Base-by-base conservation (phyloP, 176 grass and related monocot species). In the Stipa capillata region DNA sequence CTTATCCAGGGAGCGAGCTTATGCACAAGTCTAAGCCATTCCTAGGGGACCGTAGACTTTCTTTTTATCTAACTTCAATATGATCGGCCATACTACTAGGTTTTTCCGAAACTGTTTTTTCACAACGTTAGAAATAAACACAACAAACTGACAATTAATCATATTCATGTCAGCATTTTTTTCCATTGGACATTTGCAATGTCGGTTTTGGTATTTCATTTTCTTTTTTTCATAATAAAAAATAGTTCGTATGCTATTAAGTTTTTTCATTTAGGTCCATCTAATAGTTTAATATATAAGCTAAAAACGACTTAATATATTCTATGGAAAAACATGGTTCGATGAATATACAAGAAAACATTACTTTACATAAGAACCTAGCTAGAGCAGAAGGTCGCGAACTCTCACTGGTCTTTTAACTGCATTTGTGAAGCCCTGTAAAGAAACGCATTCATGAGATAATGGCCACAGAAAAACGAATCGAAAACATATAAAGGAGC, bases 361-460 rank as follows among this genome's bases (percentile, higher is more conserved):
- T 50, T 29, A 79, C 58, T 82, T 59, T 72, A 69, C 74, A 90
- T 44, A 73, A 44, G 23, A 23, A n/a, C 51, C 59, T 85, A 81
- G n/a, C 76, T 89, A 87, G 20, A 97, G 67, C 47, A 94, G 83
- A 79, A 97, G 84, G 73, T 98, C 95, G 0, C 90, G 85, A 69
- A 98, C 78, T 80, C 67, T 98, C 2, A 93, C 87, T 10, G 92
- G 90, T 87, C 92, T 92, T 89, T 98, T 98, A 32, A 98, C 92
- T 41, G 95, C 95, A 89, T 98, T 98, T 69, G 95, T 94, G 78
- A 94, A 98, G 80, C 95, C 95, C 95, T 98, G 90, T 45, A 91
- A 82, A 65, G 11, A 88, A 66, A 27, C 7, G 49, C 45, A 47
- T 56, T 66, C 28, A 59, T 87, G 43, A 84, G 42, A 73, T 15